phyloP scores from a whole-genome alignment of 495 filamentous ascomycete genomes.

The Bombardia bombarda region DNA sequence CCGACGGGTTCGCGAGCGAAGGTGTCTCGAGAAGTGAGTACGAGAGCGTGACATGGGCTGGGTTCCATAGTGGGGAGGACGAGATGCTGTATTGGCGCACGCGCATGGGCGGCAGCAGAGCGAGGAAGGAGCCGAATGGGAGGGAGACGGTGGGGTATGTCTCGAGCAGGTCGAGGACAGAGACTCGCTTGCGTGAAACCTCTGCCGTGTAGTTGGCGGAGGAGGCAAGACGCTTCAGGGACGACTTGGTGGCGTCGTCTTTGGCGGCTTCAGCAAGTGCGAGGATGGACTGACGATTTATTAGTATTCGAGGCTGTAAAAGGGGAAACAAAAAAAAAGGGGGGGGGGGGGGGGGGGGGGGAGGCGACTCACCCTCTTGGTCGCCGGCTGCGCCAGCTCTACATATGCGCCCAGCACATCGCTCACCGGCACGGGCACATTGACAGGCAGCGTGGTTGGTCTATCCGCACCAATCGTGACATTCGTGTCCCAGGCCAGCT shows the following conservation, averaged over 20 bases:
- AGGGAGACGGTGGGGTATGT: slow-evolving; percentile 47
- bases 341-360: background rate
- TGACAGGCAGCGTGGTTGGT: slow-evolving; percentile 49
- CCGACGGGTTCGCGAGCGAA: slow-evolving; percentile 39
- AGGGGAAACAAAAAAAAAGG: too few species aligned
- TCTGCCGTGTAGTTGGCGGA: slow-evolving; percentile 44
- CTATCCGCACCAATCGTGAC: slow-evolving; percentile 36
- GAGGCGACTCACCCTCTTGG: slow-evolving; percentile 32
- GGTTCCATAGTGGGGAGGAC: slow-evolving; percentile 57
- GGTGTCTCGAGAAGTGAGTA: slow-evolving; percentile 55
- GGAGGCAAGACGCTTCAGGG: slow-evolving; percentile 42
- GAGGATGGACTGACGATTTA: slow-evolving; percentile 46
- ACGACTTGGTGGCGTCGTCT: slow-evolving; percentile 25
- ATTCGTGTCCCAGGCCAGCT: slow-evolving; percentile 56
- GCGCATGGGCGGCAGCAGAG: slow-evolving; percentile 66
- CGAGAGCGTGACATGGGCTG: slow-evolving; percentile 53
- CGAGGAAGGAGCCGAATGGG: slow-evolving; percentile 54
- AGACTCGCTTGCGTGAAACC: slow-evolving; percentile 49
- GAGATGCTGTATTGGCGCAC: slow-evolving; percentile 75
- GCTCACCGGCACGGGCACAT: slow-evolving; percentile 48
- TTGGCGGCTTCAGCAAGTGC: slow-evolving; percentile 33
- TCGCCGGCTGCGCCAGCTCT: slow-evolving; percentile 63
- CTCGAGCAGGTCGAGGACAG: slow-evolving; percentile 58
- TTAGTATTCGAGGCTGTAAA: too few species aligned
- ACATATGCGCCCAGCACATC: slow-evolving; percentile 63